These are phyloP conservation scores for Colletotrichum tropicale DNA, from an alignment of 2,329 filamentous ascomycete species.

Conservation along the genomic window DNA sequence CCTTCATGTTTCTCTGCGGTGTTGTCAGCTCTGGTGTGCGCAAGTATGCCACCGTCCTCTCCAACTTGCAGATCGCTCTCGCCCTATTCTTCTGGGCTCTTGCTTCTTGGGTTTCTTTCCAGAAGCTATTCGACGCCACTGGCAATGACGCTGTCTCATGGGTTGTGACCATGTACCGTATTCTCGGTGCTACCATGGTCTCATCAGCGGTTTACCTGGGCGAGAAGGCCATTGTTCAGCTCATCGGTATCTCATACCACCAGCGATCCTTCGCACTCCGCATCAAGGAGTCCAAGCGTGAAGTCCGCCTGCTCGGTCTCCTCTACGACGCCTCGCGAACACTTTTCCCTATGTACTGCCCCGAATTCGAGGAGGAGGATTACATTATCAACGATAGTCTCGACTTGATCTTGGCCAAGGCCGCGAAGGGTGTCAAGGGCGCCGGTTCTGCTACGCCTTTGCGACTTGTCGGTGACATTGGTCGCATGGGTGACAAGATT, in stretches of 20 bases:
- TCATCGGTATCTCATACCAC: conserved; percentile 86
- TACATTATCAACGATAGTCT: conserved; percentile 88
- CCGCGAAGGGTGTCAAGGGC: conserved; percentile 53
- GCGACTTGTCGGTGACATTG: conserved; percentile 77
- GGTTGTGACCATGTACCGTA: conserved; percentile 63
- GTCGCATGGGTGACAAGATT: conserved; percentile 88
- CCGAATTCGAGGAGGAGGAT: conserved; percentile 90
- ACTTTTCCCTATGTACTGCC: conserved; percentile 91
- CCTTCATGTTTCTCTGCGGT: conserved; percentile 73
- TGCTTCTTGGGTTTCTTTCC: conserved; percentile 66
- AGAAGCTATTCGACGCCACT: conserved; percentile 50
- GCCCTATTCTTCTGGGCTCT: conserved; percentile 74
- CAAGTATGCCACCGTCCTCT: conserved; percentile 72
- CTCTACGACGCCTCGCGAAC: conserved; percentile 90
- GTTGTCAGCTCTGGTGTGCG: conserved; percentile 72
- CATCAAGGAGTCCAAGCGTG: conserved; percentile 90
- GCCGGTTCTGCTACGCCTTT: conserved; percentile 76
- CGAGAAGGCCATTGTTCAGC: conserved; percentile 81
- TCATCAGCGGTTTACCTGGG: conserved; percentile 73
- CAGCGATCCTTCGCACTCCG: conserved; percentile 80
- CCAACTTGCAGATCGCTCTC: conserved; percentile 67
- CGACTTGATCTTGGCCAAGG: conserved; percentile 63
- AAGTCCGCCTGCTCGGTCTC: conserved; percentile 79
- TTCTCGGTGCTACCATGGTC: conserved; percentile 71
- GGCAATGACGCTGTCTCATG: conserved; percentile 47